These are phyloP conservation scores for Eucommia ulmoides DNA, from an alignment of 257 asterid species.

Conservation along the genomic window DNA sequence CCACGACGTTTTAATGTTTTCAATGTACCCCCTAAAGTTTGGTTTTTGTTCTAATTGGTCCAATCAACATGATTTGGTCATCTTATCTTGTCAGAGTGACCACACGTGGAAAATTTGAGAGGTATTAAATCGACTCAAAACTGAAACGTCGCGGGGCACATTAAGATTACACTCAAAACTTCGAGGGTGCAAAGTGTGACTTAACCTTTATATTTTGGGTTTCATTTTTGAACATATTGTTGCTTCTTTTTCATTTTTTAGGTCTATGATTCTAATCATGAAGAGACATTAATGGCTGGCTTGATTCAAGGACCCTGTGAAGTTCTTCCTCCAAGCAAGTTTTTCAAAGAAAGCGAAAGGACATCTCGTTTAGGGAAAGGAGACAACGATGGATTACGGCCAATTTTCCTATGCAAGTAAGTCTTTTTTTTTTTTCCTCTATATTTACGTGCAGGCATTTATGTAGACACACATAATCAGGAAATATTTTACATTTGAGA, in stretches of 20 bases:
- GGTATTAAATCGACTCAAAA: neutral
- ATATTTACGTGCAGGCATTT: too few relatives aligned
- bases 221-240: neutral
- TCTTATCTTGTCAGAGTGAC: neutral
- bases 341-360: constrained; percentile 64
- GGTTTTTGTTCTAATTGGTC: too few relatives aligned
- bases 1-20: too few relatives aligned
- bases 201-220: too few relatives aligned
- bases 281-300: constrained; percentile 51
- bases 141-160: neutral
- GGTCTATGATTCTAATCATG: constrained; percentile 75
- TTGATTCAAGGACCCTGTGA: constrained; percentile 64
- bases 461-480: too few relatives aligned
- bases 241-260: constrained; percentile 18
- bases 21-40: too few relatives aligned
- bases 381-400: constrained; percentile 32
- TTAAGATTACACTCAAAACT: neutral
- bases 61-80: too few relatives aligned
- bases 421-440: constrained; percentile 17
- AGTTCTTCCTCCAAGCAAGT: constrained; percentile 76
- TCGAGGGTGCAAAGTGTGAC: too few relatives aligned
- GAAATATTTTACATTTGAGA: too few relatives aligned
- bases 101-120: neutral
- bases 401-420: constrained; percentile 83
- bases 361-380: constrained; percentile 31